These are phyloP conservation scores for Daldinia bambusicola DNA, from an alignment of 495 filamentous ascomycete species.

Conservation along the genomic window DNA sequence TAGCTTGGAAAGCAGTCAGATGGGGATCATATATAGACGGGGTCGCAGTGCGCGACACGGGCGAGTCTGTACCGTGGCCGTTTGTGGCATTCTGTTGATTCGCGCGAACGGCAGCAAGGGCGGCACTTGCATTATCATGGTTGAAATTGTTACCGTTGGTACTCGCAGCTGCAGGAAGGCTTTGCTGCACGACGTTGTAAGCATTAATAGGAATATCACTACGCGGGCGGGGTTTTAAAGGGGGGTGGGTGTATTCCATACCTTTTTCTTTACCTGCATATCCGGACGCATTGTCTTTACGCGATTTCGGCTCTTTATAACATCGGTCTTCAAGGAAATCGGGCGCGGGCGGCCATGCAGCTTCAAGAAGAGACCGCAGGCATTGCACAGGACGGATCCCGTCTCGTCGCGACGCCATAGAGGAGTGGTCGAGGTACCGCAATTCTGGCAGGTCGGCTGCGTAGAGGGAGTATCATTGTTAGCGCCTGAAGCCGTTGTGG, in stretches of 20 bases:
- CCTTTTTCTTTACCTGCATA: constrained; percentile 89
- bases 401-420: constrained; percentile 97
- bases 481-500: constrained; percentile 49
- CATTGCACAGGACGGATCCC: constrained; percentile 98
- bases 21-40: constrained; percentile 73
- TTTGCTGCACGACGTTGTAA: constrained; percentile 52
- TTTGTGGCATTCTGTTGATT: constrained; percentile 76
- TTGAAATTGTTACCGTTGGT: constrained; percentile 67
- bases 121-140: constrained; percentile 51
- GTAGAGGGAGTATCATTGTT: constrained; percentile 68
- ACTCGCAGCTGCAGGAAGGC: constrained; percentile 62
- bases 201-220: constrained; percentile 5
- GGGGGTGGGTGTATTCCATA: constrained; percentile 50
- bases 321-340: constrained; percentile 97
- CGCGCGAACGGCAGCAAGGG: constrained; percentile 62
- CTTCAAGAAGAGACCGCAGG: constrained; percentile 96
- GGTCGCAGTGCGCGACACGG: constrained; percentile 86
- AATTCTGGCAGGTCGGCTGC: constrained; percentile 98
- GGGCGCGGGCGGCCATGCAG: constrained; percentile 92
- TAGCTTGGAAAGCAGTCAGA: constrained; percentile 76
- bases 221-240: constrained; percentile 13
- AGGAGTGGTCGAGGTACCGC: constrained; percentile 92
- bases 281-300: constrained; percentile 86
- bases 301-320: constrained; percentile 98
- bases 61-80: constrained; percentile 83